phyloP scores from a whole-genome alignment of 768 basidiomycete species.

The Tricholoma matsutake region DNA sequence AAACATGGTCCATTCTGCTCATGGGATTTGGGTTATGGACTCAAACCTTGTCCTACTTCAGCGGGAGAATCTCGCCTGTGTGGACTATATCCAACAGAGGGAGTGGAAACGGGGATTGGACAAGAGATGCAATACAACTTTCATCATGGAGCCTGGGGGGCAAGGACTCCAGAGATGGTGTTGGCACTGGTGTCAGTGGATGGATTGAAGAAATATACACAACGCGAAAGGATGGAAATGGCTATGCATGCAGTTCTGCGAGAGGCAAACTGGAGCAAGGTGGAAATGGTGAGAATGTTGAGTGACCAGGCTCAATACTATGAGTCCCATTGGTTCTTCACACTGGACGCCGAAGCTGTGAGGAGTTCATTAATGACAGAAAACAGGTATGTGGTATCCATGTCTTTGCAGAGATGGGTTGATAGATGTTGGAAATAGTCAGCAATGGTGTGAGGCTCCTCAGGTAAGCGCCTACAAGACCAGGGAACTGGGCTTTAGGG shows the following conservation, averaged over 20 bases:
- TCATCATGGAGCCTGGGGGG: not conserved
- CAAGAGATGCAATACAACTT: not conserved
- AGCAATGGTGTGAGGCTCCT: not conserved
- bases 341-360: not conserved
- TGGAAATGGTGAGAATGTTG: not conserved
- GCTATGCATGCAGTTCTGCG: not conserved
- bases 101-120: not conserved
- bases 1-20: not conserved
- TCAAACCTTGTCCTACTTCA: too few species aligned
- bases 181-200: not conserved
- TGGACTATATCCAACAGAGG: not conserved
- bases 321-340: not conserved
- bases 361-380: not conserved
- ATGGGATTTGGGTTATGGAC: too few species aligned
- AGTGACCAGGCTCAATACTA: not conserved
- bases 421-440: too few species aligned
- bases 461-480: not conserved
- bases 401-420: too few species aligned
- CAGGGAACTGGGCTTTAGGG: not conserved
- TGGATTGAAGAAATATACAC: not conserved
- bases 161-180: not conserved
- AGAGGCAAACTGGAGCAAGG: not conserved
- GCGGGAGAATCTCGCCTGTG: not conserved
- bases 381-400: too few species aligned
- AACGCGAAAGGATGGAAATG: not conserved